phyloP scores from a whole-genome alignment of 192 early-diverging fungal genomes.

The Thamnidium elegans region DNA sequence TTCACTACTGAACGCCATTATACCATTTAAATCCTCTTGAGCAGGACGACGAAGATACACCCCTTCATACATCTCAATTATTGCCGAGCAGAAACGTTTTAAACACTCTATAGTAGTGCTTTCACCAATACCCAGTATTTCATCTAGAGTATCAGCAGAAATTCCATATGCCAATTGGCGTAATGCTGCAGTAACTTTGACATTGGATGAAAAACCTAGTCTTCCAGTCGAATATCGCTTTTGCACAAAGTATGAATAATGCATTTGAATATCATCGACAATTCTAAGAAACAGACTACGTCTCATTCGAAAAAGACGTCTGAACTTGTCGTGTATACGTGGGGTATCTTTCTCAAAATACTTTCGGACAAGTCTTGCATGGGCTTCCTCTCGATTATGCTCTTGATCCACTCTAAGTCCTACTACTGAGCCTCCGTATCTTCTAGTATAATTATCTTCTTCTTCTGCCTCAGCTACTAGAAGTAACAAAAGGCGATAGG shows the following conservation, averaged over 20 bases:
- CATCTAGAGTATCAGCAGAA: not conserved
- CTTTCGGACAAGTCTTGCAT: too few relatives aligned
- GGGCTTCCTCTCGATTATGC: too few relatives aligned
- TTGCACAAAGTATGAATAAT: not conserved
- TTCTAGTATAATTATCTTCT: too few relatives aligned
- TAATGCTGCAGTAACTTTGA: not conserved
- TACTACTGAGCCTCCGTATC: too few relatives aligned
- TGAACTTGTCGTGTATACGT: not conserved
- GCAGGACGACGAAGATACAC: not conserved
- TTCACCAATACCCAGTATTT: not conserved
- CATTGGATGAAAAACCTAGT: not conserved
- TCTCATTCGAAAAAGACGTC: not conserved
- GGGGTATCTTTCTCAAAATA: too few relatives aligned
- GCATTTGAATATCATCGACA: not conserved
- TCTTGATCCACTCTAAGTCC: too few relatives aligned
- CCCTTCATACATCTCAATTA: not conserved
- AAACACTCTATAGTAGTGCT: not conserved
- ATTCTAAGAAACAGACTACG: not conserved
- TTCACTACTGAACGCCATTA: too few relatives aligned
- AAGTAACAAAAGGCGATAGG: too few relatives aligned
- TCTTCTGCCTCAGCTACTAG: too few relatives aligned
- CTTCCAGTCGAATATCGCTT: not conserved
- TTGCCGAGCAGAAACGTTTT: not conserved
- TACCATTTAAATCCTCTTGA: too few relatives aligned
- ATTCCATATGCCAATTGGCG: not conserved